Evolutionary conservation across 225 moss, liverwort and hornwort species (phyloP).

Genomic region (Anthoceros angustus): DNA sequence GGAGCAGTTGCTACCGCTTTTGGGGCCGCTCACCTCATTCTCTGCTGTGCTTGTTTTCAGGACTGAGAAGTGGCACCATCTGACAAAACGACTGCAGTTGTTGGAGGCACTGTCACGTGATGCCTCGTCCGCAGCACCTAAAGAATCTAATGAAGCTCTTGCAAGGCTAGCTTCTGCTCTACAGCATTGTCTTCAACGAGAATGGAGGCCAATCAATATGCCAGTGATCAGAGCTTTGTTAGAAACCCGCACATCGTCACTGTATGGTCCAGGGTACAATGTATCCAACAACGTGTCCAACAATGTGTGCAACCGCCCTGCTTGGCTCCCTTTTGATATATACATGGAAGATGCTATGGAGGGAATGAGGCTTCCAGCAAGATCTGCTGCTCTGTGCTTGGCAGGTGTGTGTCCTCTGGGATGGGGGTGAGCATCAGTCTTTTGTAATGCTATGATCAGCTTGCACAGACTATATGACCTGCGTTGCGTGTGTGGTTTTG

Average conservation of each 20-base stretch:
- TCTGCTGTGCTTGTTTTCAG: conserved; percentile 18
- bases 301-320: conserved; percentile 23
- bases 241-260: conserved; percentile 33
- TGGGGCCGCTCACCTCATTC: background rate
- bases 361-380: conserved; percentile 21
- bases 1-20: too few relatives aligned
- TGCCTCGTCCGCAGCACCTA: conserved; percentile 60
- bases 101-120: conserved; percentile 63
- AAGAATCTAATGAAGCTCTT: conserved; percentile 64
- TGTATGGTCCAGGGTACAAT: too few relatives aligned
- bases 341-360: conserved; percentile 38
- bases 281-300: too few relatives aligned
- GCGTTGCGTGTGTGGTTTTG: conserved; percentile 12
- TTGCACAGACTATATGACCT: too few relatives aligned
- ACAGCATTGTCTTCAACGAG: conserved; percentile 59
- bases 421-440: too few relatives aligned
- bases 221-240: conserved; percentile 68
- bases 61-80: conserved; percentile 71
- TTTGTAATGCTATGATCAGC: too few relatives aligned
- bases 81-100: conserved; percentile 50
- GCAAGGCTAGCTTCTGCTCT: conserved; percentile 54
- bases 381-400: conserved; percentile 22
- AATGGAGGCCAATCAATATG: conserved; percentile 72
- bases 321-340: conserved; percentile 31
- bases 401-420: conserved; percentile 21